These are phyloP conservation scores for Candida krabiensis DNA, from an alignment of 805 yeast species.

Conservation along the genomic window DNA sequence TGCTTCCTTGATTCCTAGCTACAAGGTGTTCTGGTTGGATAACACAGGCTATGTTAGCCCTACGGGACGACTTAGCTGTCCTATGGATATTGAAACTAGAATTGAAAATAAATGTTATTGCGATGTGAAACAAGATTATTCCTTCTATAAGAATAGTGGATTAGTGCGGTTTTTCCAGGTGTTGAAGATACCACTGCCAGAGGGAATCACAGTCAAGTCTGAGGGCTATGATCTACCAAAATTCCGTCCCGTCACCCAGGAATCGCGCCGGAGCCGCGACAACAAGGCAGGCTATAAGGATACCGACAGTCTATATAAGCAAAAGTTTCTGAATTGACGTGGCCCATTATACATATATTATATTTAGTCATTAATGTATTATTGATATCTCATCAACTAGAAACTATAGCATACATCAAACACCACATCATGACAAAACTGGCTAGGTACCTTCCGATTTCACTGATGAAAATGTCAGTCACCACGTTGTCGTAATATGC, in stretches of 20 bases:
- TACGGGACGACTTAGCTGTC: conserved; percentile 21
- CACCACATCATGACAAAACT: conserved; percentile 63
- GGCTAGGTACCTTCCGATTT: conserved; percentile 47
- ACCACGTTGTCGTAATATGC: conserved; percentile 41
- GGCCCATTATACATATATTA: background rate
- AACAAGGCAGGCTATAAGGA: conserved; percentile 5
- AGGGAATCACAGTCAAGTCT: too few relatives aligned
- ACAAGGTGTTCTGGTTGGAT: conserved; percentile 53
- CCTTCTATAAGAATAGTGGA: conserved; percentile 52
- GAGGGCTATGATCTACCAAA: too few relatives aligned
- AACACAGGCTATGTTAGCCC: conserved; percentile 29
- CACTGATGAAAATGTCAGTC: conserved; percentile 42
- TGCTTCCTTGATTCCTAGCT: conserved; percentile 40
- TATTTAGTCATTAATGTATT: background rate
- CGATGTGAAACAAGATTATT: conserved; percentile 31
- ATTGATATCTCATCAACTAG: conserved; percentile 15
- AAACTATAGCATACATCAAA: conserved; percentile 47
- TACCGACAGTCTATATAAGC: conserved; percentile 4
- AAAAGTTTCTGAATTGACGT: conserved; percentile 1
- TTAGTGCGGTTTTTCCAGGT: conserved; percentile 39
- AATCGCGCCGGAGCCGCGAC: conserved; percentile 1
- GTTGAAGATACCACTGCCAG: conserved; percentile 20
- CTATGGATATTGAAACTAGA: conserved; percentile 11
- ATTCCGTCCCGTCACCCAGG: conserved; percentile 4
- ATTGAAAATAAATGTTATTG: conserved; percentile 25